Percentiles rank a stretch among this genome's conserved stretches.
Conservation (phyloP, 495 filamentous ascomycete genomes). For the Daldinia bambusicola region DNA sequence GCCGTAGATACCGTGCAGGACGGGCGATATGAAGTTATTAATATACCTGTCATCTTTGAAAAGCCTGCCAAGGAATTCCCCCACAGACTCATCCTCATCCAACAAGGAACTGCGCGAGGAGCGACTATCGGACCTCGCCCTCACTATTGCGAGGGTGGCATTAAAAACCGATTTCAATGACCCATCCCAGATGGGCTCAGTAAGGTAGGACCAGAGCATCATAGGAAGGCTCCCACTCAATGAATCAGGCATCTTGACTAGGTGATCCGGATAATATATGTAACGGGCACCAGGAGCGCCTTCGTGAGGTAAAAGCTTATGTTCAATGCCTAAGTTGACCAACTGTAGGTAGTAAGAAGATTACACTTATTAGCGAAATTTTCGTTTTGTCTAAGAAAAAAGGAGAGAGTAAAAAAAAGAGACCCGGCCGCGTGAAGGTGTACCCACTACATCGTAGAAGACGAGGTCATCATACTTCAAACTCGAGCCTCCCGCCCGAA, state of each 20-base stretch:
- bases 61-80: conserved; percentile 69
- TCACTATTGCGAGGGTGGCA: background rate
- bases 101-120: background rate
- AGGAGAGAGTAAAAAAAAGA: background rate
- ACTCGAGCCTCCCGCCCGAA: conserved; percentile 61
- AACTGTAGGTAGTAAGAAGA: conserved; percentile 55
- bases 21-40: conserved; percentile 79
- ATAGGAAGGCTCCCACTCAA: conserved; percentile 45
- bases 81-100: conserved; percentile 74
- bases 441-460: conserved; percentile 58
- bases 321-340: conserved; percentile 66
- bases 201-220: conserved; percentile 53
- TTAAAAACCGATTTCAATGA: conserved; percentile 55
- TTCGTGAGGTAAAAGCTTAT: conserved; percentile 65
- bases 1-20: conserved; percentile 94
- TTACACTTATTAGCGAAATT: conserved; percentile 12
- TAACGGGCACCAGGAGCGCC: conserved; percentile 71
- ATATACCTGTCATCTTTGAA: conserved; percentile 65
- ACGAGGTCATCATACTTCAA: conserved; percentile 54
- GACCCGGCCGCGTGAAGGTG: background rate
- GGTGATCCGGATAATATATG: conserved; percentile 90
- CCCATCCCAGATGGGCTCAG: conserved; percentile 73
- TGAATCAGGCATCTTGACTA: conserved; percentile 71
- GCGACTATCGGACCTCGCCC: too few species aligned
- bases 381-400: background rate